Percentiles rank a stretch among this genome's conserved stretches.
Conservation (phyloP, 768 basidiomycete genomes). For the Dictyophora rubrovolvata region DNA sequence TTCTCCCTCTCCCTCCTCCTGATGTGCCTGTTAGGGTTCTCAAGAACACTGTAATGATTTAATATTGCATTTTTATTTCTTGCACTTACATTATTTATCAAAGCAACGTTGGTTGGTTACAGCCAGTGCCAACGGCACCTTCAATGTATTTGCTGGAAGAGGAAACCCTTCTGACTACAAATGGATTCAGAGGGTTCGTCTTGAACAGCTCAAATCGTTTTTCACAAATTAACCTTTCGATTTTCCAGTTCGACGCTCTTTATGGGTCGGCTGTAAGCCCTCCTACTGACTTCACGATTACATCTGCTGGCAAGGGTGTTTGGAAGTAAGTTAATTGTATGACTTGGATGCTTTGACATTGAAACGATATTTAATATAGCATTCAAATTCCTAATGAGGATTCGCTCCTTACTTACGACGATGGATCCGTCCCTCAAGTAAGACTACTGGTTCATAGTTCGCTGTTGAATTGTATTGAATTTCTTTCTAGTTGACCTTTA, state of each 20-base stretch:
- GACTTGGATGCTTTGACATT: background rate
- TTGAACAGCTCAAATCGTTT: background rate
- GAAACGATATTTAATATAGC: background rate
- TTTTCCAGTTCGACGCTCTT: background rate
- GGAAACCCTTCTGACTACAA: background rate
- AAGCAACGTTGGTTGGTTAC: background rate
- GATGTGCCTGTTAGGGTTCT: background rate
- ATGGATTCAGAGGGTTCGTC: background rate
- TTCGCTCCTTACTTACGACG: background rate
- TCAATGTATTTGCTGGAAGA: background rate
- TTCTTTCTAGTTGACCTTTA: background rate
- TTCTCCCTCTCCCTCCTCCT: background rate
- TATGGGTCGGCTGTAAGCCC: background rate
- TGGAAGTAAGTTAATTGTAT: background rate
- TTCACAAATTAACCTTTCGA: background rate
- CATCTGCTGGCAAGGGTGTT: background rate
- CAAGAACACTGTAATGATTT: background rate
- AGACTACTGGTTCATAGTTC: background rate
- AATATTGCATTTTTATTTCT: background rate
- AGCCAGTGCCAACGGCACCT: background rate
- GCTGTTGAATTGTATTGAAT: background rate
- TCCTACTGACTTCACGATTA: background rate
- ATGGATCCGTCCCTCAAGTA: background rate
- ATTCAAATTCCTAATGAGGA: background rate
- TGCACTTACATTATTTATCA: background rate